Percentiles rank a stretch among this genome's conserved stretches.
These are phyloP conservation scores for Colletotrichum limetticola DNA, from an alignment of 2,329 filamentous ascomycete genomes.

Conservation along the genomic window DNA sequence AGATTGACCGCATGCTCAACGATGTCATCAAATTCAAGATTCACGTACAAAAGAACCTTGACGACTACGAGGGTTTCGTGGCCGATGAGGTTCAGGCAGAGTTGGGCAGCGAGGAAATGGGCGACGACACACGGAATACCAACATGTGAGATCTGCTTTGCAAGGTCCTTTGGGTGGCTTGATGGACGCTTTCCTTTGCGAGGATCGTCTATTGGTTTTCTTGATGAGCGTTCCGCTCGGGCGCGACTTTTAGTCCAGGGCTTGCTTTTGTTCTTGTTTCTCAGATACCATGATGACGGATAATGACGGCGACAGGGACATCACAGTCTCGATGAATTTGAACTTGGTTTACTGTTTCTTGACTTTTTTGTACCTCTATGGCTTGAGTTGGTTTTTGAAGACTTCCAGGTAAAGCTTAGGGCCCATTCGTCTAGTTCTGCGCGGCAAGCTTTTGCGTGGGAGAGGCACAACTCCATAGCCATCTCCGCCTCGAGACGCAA, in stretches of 20 bases:
- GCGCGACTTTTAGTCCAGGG: slow-evolving; percentile 6
- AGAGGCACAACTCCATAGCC: not conserved
- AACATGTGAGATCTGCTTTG: slow-evolving; percentile 51
- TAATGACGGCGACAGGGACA: slow-evolving; percentile 17
- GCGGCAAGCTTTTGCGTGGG: not conserved
- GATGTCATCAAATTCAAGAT: slow-evolving; percentile 99
- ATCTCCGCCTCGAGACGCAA: not conserved
- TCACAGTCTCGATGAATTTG: slow-evolving; percentile 2
- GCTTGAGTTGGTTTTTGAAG: not conserved
- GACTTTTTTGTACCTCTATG: not conserved
- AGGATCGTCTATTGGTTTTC: not conserved
- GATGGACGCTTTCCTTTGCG: slow-evolving; percentile 19
- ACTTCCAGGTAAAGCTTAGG: not conserved
- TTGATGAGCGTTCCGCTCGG: slow-evolving; percentile 25
- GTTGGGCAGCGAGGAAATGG: slow-evolving; percentile 71
- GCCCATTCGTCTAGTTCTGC: too few relatives aligned
- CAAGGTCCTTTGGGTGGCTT: slow-evolving; percentile 29
- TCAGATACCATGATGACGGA: slow-evolving; percentile 34
- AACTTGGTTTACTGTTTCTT: not conserved
- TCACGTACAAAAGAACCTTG: slow-evolving; percentile 90
- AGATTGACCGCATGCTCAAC: slow-evolving; percentile 95
- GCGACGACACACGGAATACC: slow-evolving; percentile 63
- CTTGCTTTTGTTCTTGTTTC: slow-evolving; percentile 19
- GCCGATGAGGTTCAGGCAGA: slow-evolving; percentile 92
- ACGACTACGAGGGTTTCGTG: slow-evolving; percentile 94